These are phyloP conservation scores for Scheffersomyces spartinae DNA, from an alignment of 805 yeast genomes.

Conservation along the genomic window DNA sequence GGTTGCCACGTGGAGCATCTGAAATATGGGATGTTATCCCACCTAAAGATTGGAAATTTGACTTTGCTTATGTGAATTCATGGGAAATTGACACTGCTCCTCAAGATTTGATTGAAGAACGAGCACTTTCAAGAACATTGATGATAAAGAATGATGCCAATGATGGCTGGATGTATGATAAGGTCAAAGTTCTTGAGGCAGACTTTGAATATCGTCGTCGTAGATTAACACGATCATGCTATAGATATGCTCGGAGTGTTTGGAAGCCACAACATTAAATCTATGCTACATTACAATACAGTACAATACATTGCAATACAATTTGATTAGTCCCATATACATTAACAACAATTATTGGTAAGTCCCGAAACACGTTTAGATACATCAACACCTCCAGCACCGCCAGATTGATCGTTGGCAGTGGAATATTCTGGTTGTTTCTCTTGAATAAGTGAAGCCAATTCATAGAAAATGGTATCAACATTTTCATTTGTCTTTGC, in stretches of 20 bases:
- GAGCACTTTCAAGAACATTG: slow-evolving; percentile 10
- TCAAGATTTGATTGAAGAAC: slow-evolving; percentile 10
- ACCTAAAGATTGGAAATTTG: slow-evolving; percentile 32
- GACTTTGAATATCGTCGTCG: slow-evolving; percentile 26
- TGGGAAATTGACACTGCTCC: slow-evolving; percentile 28
- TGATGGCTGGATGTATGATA: slow-evolving; percentile 31
- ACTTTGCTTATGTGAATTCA: slow-evolving; percentile 23
- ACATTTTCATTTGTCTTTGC: slow-evolving; percentile 92
- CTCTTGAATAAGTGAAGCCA: slow-evolving; percentile 80
- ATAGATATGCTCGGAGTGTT: no score
- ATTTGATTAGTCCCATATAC: no score
- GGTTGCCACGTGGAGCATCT: slow-evolving; percentile 25
- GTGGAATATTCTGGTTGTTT: no score
- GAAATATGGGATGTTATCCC: slow-evolving; percentile 24
- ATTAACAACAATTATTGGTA: slow-evolving; percentile 29
- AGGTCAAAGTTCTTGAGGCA: slow-evolving; percentile 16
- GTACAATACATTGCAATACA: no score
- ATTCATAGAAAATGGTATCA: slow-evolving; percentile 79
- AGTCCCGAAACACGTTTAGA: slow-evolving; percentile 15
- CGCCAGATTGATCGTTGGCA: slow-evolving; percentile 28
- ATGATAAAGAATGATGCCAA: slow-evolving; percentile 9
- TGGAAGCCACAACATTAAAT: no score
- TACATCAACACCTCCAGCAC: slow-evolving; percentile 26
- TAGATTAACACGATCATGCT: slow-evolving; percentile 25
- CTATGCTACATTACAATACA: no score